A percentile compares a stretch with the other conserved stretches of the same genome.
Evolutionary conservation across 768 basidiomycete genomes (phyloP).

Genomic region (Lactarius quietus): DNA sequence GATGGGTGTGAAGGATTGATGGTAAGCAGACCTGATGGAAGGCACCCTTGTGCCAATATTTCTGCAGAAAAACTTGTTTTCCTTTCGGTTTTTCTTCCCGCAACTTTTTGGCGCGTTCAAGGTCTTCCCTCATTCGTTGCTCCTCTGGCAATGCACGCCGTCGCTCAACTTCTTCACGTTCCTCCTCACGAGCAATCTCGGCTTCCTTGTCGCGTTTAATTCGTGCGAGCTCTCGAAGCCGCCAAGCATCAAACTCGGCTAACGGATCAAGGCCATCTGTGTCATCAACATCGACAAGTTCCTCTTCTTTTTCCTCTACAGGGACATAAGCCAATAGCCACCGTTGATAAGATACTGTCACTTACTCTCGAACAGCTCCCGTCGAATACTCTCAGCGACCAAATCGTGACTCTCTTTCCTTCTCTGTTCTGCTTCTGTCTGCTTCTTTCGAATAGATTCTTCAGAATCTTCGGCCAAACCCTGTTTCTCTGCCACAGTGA

Average conservation of each 20-base stretch:
- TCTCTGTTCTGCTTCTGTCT: constrained; percentile 75
- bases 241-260: constrained; percentile 94
- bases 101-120: constrained; percentile 77
- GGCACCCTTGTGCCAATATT: constrained; percentile 99
- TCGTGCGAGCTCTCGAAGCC: constrained; percentile 86
- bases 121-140: constrained; percentile 86
- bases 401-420: constrained; percentile 87
- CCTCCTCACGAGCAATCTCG: constrained; percentile 72
- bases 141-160: constrained; percentile 91
- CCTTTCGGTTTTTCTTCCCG: constrained; percentile 90
- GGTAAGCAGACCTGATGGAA: constrained; percentile 78
- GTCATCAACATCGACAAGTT: constrained; percentile 88
- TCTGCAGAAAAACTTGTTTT: constrained; percentile 90
- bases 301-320: constrained; percentile 83
- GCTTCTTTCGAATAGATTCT: constrained; percentile 64
- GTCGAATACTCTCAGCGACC: constrained; percentile 89
- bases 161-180: constrained; percentile 88
- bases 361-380: constrained; percentile 90
- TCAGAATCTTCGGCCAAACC: constrained; percentile 68
- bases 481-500: constrained; percentile 67
- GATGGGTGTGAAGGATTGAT: not conserved
- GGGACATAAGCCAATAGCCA: not conserved
- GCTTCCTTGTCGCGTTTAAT: constrained; percentile 95
- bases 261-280: constrained; percentile 89
- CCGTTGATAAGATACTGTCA: constrained; percentile 20